Evolutionary conservation across 768 basidiomycete genomes (phyloP), one percentile per base, ranked within the genome.

Genomic region (Termitomyces heimii): DNA sequence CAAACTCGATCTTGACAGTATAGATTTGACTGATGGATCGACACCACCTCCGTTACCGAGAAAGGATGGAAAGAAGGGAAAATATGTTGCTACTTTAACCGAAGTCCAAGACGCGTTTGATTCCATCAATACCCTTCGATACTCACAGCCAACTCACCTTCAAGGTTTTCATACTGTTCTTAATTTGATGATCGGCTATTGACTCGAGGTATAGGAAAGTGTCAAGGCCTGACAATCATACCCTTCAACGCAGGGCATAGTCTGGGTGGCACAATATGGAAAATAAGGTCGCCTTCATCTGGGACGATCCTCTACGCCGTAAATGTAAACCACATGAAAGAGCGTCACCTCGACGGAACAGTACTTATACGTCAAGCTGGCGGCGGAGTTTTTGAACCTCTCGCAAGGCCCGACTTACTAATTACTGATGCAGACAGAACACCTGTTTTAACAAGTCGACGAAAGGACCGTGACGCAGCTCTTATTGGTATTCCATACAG

Each of bases 221-320:
- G 91, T 66, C 90, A 94, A 68, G 92, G 92, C 18, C 75, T 95
- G 65, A 95, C 94, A 2, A 91, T 99, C 61, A 95, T 94, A 18
- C 94, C 97, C 1, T 97, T 94, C 72, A 89, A 91, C 65, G 89
- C 94, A 13, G 97, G 96, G 0, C 95, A 98, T 70, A 92, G 92
- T 0, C 81, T 99, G 16, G 97, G 97, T 59, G 97, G 96, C 44
- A 93, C 95, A 5, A 90, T 99, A 61, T 98, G 94, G 94, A 98
- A 98, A 68, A 89, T 99, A 60, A 86, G 97, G n/a, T 98, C 95
- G 0, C 94, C 97, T 2, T 94, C 94, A 0, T 92, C 92, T 12
- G 96, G 95, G 3, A 98, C 97, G 3, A 88, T 98, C 34, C 76
- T 98, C 26, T 98, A 99, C 68, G 94, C 94, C 9, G 92, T 98